Conservation (phyloP, 2,329 filamentous ascomycete genomes). For the Epichloe festucae region DNA sequence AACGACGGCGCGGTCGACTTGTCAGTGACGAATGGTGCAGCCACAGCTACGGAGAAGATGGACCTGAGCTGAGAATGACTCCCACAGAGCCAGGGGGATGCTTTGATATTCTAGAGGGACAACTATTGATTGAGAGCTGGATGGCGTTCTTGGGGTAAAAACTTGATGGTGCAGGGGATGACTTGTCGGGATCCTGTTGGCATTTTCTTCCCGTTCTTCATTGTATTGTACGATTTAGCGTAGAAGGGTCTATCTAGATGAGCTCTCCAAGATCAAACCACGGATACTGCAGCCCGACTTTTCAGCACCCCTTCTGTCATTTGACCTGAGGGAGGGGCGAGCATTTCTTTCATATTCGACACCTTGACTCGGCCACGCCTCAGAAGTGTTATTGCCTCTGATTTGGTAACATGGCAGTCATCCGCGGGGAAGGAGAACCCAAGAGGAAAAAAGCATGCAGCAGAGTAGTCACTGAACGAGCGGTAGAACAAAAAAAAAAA, state of each 20-base stretch:
- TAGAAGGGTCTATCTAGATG: constrained; percentile 11
- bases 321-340: neutral
- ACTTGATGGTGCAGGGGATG: neutral
- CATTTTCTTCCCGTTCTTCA: neutral
- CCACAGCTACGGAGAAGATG: constrained; percentile 27
- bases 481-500: no score
- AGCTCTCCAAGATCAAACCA: neutral
- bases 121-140: constrained; percentile 11
- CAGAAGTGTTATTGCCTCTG: no score
- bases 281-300: neutral
- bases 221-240: constrained; percentile 12
- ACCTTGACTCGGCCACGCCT: no score
- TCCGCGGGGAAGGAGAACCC: no score
- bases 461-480: no score
- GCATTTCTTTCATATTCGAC: no score
- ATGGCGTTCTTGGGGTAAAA: constrained; percentile 17
- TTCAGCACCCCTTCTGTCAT: neutral
- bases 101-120: neutral
- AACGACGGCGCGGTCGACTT: constrained; percentile 73
- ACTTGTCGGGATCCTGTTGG: neutral
- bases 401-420: no score
- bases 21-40: constrained; percentile 28
- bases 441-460: no score
- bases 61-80: constrained; percentile 26
- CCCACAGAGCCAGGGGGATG: neutral